phyloP scores from a whole-genome alignment of 441 rosid species.

The Populus tomentosa region DNA sequence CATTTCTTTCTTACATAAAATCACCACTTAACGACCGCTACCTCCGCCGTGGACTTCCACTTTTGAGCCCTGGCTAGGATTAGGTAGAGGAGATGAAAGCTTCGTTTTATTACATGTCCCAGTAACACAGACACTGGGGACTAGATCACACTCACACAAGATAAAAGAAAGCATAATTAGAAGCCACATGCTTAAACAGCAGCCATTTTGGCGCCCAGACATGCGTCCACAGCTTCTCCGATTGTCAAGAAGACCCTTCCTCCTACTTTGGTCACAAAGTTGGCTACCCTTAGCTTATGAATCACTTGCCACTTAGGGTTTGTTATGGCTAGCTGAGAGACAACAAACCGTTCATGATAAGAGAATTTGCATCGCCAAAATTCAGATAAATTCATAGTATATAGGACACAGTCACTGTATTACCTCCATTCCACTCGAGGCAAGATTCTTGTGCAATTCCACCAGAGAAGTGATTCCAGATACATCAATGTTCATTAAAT shows the following conservation, averaged over 20 bases:
- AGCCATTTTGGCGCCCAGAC: slow-evolving; percentile 5
- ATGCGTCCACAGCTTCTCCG: slow-evolving; percentile 60
- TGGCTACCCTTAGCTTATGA: slow-evolving; percentile 66
- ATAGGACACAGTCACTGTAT: background rate
- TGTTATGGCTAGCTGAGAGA: slow-evolving; percentile 53
- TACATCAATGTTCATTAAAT: slow-evolving; percentile 65
- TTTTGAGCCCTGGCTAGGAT: background rate
- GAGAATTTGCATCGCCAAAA: background rate
- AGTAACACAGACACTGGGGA: background rate
- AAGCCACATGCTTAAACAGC: background rate
- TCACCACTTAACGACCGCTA: background rate
- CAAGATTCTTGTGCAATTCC: slow-evolving; percentile 57
- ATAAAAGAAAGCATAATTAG: background rate
- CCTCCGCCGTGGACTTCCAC: background rate
- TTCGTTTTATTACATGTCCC: background rate
- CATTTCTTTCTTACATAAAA: background rate
- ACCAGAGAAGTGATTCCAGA: slow-evolving; percentile 76
- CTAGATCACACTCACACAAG: background rate
- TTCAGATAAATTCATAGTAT: background rate
- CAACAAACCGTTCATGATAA: background rate
- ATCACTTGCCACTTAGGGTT: slow-evolving; percentile 84
- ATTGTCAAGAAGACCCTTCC: slow-evolving; percentile 63
- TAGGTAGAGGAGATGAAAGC: background rate
- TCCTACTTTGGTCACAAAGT: slow-evolving; percentile 50
- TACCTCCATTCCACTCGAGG: slow-evolving; percentile 54